Evolutionary conservation across 2,329 filamentous ascomycete genomes (phyloP), one percentile per base, ranked within the genome.

Genomic region (Stagonosporopsis vannaccii): DNA sequence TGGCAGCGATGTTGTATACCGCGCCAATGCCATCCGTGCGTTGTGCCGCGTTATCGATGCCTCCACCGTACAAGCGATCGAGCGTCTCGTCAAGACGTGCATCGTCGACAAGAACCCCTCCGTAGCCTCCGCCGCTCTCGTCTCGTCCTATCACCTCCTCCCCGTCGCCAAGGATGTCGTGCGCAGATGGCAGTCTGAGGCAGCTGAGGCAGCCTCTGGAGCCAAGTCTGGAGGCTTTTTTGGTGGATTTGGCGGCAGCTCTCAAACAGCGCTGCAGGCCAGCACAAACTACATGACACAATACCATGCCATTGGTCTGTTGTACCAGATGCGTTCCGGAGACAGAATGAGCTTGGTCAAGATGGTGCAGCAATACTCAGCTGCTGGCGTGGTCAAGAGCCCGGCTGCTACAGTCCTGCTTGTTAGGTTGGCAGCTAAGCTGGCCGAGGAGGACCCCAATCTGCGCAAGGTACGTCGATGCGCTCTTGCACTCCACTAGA

Each of bases 361-460:
- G 85, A 98, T 99, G 95, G 94, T 99, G n/a, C 95, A 99, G 81
- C 95, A 99, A 77, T 98, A 97, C 75, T 92, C 92, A 48, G 89
- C 89, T 49, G 87, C 92, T 15, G 95, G 95, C 56, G 92, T 92
- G 11, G 89, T 98, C 60, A 98, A 97, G 87, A 97, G 91, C 78
- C 92, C 95, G 19, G 91, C 94, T 58, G 95, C 93, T 30, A 89
- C 93, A 56, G 87, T 99, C 46, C 89, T 99, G 86, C 84, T 99
- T 25, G 95, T 99, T 51, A 87, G 95, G 66, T 81, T 99, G 63
- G 95, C 95, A 30, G 91, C 94, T 37, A 95, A 97, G 81, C 83
- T 99, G 60, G 94, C 94, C 28, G 92, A 97, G 75, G 95, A 99
- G 73, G 95, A 99, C 70, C 85, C 87, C 35, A 89, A 91, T 64